A percentile compares a stretch with the other conserved stretches of the same genome.
These are phyloP conservation scores for Senna siamea DNA, from an alignment of 306 rosid species.

Conservation along the genomic window DNA sequence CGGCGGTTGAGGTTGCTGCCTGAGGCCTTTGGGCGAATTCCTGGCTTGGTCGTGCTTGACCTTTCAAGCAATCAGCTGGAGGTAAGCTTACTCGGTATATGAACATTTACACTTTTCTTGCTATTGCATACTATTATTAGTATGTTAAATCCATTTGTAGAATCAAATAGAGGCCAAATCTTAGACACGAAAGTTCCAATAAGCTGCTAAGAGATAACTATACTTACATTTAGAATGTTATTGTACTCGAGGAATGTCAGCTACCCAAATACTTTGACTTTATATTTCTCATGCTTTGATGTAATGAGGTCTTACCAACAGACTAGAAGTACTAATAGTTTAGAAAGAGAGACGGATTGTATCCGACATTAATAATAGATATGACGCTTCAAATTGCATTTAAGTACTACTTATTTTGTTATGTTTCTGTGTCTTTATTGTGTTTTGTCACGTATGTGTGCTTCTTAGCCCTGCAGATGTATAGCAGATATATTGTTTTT, in stretches of 20 bases:
- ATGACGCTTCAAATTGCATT: no score
- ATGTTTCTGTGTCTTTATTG: no score
- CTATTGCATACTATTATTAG: background rate
- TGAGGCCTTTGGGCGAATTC: conserved; percentile 69
- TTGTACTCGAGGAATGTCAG: background rate
- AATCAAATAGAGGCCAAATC: background rate
- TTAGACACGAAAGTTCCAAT: background rate
- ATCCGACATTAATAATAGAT: no score
- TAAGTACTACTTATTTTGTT: no score
- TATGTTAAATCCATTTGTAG: background rate
- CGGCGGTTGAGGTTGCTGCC: conserved; percentile 61
- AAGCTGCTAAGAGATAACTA: background rate
- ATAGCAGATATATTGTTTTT: background rate
- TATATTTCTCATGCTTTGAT: background rate
- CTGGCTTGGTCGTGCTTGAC: conserved; percentile 61
- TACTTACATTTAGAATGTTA: background rate
- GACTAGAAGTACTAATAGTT: no score
- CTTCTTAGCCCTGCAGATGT: background rate
- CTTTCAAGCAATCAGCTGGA: conserved; percentile 70
- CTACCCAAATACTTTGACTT: background rate
- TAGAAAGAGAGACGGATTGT: no score
- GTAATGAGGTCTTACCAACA: background rate
- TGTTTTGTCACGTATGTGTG: no score
- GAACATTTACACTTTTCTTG: conserved; percentile 1
- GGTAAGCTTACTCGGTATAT: conserved; percentile 43